Percentiles rank a stretch among this genome's conserved stretches.
Conservation (phyloP, 192 early-diverging fungal species). For the Physocladia obscura region DNA sequence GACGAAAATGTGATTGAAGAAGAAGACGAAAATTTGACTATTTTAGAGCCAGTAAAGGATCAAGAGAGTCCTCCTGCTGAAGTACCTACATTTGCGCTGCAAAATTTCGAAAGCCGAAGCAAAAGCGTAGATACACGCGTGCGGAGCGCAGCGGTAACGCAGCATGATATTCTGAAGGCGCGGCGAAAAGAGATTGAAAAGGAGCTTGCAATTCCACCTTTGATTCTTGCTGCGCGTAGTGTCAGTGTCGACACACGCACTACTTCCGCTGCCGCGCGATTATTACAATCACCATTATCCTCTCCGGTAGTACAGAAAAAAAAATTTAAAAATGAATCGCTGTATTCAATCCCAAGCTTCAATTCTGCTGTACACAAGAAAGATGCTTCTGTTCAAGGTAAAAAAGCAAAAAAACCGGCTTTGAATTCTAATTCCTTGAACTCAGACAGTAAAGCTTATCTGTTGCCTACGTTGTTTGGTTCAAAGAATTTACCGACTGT, state of each 20-base stretch:
- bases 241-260: background rate
- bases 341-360: background rate
- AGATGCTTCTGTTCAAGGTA: background rate
- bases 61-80: background rate
- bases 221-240: background rate
- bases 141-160: background rate
- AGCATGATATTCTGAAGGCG: background rate
- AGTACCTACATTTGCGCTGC: background rate
- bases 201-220: background rate
- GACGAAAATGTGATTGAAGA: background rate
- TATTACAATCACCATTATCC: no score
- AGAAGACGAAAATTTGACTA: background rate
- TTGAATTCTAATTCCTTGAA: no score
- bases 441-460: no score
- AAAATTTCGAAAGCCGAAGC: background rate
- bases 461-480: no score
- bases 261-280: no score
- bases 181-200: background rate
- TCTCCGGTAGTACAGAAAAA: no score
- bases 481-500: no score
- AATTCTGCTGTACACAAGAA: background rate
- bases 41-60: background rate
- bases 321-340: no score
- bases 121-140: slow-evolving; percentile 13
- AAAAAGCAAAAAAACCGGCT: background rate